Percentiles rank a stretch among this genome's conserved stretches.
These are phyloP conservation scores for Eutypella sp. DNA, from an alignment of 2,329 filamentous ascomycete genomes.

Conservation along the genomic window DNA sequence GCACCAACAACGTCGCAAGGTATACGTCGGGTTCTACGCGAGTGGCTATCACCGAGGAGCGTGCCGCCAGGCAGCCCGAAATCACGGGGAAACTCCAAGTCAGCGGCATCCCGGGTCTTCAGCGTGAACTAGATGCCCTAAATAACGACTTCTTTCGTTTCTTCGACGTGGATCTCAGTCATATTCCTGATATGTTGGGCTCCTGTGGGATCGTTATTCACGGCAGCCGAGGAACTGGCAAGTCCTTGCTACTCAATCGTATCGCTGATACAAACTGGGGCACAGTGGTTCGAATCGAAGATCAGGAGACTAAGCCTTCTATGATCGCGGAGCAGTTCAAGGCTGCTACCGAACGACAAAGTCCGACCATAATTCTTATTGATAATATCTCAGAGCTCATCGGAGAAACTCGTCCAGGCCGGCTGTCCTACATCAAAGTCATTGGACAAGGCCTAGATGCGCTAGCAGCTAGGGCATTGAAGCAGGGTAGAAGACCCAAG, in stretches of 20 bases:
- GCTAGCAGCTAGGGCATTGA: conserved; percentile 37
- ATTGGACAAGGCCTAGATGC: conserved; percentile 53
- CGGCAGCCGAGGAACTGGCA: conserved; percentile 80
- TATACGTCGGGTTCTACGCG: conserved; percentile 34
- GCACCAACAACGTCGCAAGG: conserved; percentile 38
- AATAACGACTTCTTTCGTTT: conserved; percentile 57
- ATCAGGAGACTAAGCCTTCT: conserved; percentile 46
- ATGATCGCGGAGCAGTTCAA: conserved; percentile 65
- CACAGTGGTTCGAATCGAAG: conserved; percentile 57
- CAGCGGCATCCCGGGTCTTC: conserved; percentile 62
- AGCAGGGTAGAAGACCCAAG: conserved; percentile 38
- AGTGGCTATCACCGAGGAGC: conserved; percentile 33
- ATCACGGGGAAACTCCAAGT: conserved; percentile 36
- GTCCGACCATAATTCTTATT: conserved; percentile 71
- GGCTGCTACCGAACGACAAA: conserved; percentile 59
- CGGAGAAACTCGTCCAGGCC: conserved; percentile 51
- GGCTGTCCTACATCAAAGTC: conserved; percentile 43
- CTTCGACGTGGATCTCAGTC: conserved; percentile 40
- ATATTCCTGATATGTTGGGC: conserved; percentile 29
- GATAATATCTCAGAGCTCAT: conserved; percentile 72
- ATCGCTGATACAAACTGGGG: conserved; percentile 67
- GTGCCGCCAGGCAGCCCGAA: conserved; percentile 12
- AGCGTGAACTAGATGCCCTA: conserved; percentile 57
- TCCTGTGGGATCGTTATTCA: conserved; percentile 66
- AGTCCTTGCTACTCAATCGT: conserved; percentile 66